A percentile compares a stretch with the other conserved stretches of the same genome.
Conservation (phyloP, 495 filamentous ascomycete genomes). For the Cercophora samala region DNA sequence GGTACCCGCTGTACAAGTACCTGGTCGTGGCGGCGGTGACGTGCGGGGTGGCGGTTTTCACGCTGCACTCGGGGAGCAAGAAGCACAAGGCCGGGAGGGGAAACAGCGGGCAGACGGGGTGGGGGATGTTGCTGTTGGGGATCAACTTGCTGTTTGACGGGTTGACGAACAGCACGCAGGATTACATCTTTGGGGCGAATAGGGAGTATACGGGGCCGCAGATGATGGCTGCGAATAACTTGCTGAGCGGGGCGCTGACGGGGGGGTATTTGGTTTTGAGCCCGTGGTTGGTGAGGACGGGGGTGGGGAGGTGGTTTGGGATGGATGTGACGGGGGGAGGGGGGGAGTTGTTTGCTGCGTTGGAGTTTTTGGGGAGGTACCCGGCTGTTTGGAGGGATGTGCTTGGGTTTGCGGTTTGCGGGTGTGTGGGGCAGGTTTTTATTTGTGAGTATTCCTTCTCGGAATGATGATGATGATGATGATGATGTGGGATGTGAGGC, state of each 20-base stretch:
- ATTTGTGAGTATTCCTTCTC: conserved; percentile 60
- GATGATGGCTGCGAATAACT: conserved; percentile 99
- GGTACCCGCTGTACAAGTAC: conserved; percentile 96
- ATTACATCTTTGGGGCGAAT: conserved; percentile 82
- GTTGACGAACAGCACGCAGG: conserved; percentile 92
- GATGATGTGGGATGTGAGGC: not conserved
- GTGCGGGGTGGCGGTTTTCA: conserved; percentile 90
- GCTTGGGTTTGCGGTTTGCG: conserved; percentile 85
- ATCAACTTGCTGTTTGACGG: conserved; percentile 95
- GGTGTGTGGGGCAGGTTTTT: conserved; percentile 91
- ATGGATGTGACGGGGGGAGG: conserved; percentile 60
- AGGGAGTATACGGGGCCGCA: conserved; percentile 82
- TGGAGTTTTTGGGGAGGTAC: conserved; percentile 72
- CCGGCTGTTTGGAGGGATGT: conserved; percentile 81
- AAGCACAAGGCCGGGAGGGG: conserved; percentile 43
- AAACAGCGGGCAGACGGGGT: conserved; percentile 47
- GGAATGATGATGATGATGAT: conserved; percentile 6
- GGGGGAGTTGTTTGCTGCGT: conserved; percentile 72
- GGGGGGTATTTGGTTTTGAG: conserved; percentile 68
- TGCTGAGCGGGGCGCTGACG: conserved; percentile 74
- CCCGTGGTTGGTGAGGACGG: conserved; percentile 69
- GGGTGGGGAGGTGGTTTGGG: conserved; percentile 61
- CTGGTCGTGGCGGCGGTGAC: conserved; percentile 87
- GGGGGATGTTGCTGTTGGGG: conserved; percentile 80
- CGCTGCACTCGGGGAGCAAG: conserved; percentile 70